Base-by-base conservation (phyloP, 176 grass and related monocot species). In the Otatea glauca region DNA sequence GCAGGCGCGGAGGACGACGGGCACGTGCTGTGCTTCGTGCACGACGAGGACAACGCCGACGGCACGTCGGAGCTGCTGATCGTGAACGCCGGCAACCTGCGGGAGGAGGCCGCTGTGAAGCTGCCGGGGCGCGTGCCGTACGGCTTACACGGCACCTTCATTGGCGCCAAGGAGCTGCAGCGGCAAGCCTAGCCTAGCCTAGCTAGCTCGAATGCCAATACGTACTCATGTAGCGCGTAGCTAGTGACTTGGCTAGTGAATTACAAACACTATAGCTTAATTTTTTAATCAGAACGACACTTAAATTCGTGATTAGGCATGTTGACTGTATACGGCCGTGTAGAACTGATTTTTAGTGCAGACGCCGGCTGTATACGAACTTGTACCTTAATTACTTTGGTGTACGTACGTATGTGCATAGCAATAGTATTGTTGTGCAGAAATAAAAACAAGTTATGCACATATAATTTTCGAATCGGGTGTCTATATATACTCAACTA, bases 141-240 rank as follows among this genome's bases (percentile, higher is more conserved):
- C 76, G 95, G 95, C 6, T 65, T 97, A 34, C 95, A 97, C 81
- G 95, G 95, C 74, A 97, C 92, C 0, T 94, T 97, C 86, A 76
- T 97, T 27, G 24, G 27, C 81, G 80, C 79, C 35, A 39, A 78
- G 32, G 91, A 93, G 34, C 82, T 97, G 47, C 81, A 82, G 14
- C 59, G 72, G 53, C 92, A 97, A 73, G 90, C 86, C 65, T 92
- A 88, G 77, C 56, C 12, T 6, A 39, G 39, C 56, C 12, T 6
- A 39, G 39, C 61, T 58, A 39, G 67, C 75, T 84, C 35, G 35
- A 37, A 37, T 37, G 35, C 35, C 49, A 39, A 16, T 9, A 62
- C n/a, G 15, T 1, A 14, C 13, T 76, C 1, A 76, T 62, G 72
- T 85, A 65, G 72, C 21, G 20, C 17, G 0, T 17, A 65, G 16